These are phyloP conservation scores for Leccinum griseonigrum DNA, from an alignment of 1,284 basidiomycete species.

Conservation along the genomic window DNA sequence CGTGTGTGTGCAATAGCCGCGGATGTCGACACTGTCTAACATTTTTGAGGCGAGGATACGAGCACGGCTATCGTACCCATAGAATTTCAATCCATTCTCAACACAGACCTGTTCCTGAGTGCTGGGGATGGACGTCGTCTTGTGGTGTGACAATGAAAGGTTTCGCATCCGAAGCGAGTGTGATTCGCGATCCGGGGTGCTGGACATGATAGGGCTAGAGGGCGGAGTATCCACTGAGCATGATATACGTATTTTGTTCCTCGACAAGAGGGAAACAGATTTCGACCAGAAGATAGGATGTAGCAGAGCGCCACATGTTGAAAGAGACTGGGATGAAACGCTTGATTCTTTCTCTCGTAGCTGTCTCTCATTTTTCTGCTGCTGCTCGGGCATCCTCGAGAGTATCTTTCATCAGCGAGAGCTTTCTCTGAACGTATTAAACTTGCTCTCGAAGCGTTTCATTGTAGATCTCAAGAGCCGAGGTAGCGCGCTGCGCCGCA, in stretches of 20 bases:
- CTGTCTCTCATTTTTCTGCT: slow-evolving; percentile 72
- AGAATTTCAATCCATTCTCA: slow-evolving; percentile 35
- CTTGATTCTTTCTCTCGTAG: slow-evolving; percentile 61
- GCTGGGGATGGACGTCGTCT: slow-evolving; percentile 25
- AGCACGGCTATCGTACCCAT: slow-evolving; percentile 16
- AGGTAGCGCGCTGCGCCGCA: slow-evolving; percentile 42
- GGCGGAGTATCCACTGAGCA: slow-evolving; percentile 9
- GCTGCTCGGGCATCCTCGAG: slow-evolving; percentile 75
- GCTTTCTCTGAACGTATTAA: slow-evolving; percentile 78
- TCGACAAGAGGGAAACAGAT: slow-evolving; percentile 21
- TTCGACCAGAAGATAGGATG: slow-evolving; percentile 38
- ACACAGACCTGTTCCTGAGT: slow-evolving; percentile 29
- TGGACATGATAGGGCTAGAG: slow-evolving; percentile 10
- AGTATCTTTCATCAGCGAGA: slow-evolving; percentile 77
- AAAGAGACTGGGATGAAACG: slow-evolving; percentile 53
- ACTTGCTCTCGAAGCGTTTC: slow-evolving; percentile 88
- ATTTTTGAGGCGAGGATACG: slow-evolving; percentile 9
- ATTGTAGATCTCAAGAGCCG: slow-evolving; percentile 88
- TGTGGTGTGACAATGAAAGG: slow-evolving; percentile 40
- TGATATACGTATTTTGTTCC: slow-evolving; percentile 3
- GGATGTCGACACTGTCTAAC: slow-evolving; percentile 17
- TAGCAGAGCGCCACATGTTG: slow-evolving; percentile 44
- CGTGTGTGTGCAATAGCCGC: slow-evolving; percentile 29
- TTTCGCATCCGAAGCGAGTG: slow-evolving; percentile 40
- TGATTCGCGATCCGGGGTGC: slow-evolving; percentile 28